Base-by-base conservation (phyloP, 306 rosid genomes). In the Cicer cuneatum region DNA sequence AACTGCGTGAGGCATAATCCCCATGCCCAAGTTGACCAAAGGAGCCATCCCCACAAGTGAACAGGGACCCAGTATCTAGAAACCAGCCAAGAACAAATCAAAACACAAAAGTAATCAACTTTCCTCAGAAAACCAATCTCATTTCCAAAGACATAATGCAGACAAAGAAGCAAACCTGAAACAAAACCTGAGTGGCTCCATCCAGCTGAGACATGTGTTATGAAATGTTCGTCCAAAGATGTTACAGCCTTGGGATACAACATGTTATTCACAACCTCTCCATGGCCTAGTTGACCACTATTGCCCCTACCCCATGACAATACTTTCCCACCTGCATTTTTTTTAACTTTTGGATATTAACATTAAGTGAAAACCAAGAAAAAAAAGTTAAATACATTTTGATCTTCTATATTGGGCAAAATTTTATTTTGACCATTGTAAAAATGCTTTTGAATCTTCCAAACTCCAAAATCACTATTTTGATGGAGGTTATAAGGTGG, bases 11-110 rank as follows among this genome's bases (percentile, higher is more conserved):
- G 33, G 61, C 79, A 73, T 64, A 65, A 74, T 92, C 92, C 4
- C 97, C 96, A 79, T 88, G 99, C 39, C 97, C 97, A n/a, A 94
- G 93, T 90, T 94, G 99, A 62, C 96, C 99, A 86, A 94, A 94
- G 1, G 93, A 80, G 15, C 97, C 97, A 76, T 92, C 97, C 24
- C 93, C 99, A 78, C 96, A 94, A 10, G 90, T 92, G 86, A 87
- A 94, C 59, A 90, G 66, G 68, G 38, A 63, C 47, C 96, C 90
- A 12, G 35, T 33, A 85, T 86, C 99, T 92, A 64, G 24, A 83
- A 81, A 33, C 77, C 76, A 42, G 45, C 40, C 7, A 80, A 57
- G 29, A 63, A 49, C 76, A 64, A 58, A 75, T 29, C 43, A 59
- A 40, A 21, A 8, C 0, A 48, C 53, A 21, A 19, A 51, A 19